These are phyloP conservation scores for Pythium apleroticum DNA, from an alignment of 352 stramenopile species.

Conservation along the genomic window DNA sequence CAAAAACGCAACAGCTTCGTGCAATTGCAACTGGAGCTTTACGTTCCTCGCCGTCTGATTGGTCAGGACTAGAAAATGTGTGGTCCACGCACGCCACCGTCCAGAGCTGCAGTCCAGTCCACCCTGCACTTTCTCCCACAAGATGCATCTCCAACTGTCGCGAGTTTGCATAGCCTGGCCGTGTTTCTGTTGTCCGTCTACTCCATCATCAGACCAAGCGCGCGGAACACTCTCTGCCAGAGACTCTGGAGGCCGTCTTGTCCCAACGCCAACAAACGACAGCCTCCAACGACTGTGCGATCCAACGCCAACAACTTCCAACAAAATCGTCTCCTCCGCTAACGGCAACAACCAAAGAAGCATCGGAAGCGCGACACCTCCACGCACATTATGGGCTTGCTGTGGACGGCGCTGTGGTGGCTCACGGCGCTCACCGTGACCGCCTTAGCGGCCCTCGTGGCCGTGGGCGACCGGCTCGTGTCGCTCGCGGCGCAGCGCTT, in stretches of 20 bases:
- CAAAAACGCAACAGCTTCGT: constrained; percentile 9
- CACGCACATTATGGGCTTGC: constrained; percentile 26
- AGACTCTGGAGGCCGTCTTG: constrained; percentile 1
- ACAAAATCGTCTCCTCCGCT: not conserved
- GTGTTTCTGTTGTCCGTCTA: not conserved
- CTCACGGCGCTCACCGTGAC: constrained; percentile 22
- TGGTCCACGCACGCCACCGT: constrained; percentile 14
- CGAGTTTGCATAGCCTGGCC: constrained; percentile 16
- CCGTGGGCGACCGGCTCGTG: constrained; percentile 57
- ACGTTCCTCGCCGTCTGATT: constrained; percentile 4
- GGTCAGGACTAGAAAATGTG: constrained; percentile 17
- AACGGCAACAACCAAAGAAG: constrained; percentile 9
- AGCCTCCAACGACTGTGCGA: not conserved
- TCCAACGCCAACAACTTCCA: not conserved
- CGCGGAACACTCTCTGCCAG: not conserved
- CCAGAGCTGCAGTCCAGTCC: constrained; percentile 24
- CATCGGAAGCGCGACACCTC: not conserved
- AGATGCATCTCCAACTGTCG: constrained; percentile 18
- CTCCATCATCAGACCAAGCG: not conserved
- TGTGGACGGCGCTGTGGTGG: constrained; percentile 39
- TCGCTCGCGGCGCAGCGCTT: constrained; percentile 52
- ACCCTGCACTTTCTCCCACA: constrained; percentile 6
- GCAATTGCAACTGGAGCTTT: constrained; percentile 10
- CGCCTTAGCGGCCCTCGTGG: constrained; percentile 34
- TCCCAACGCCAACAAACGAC: constrained; percentile 11